A percentile compares a stretch with the other conserved stretches of the same genome.
Conservation (phyloP, 352 stramenopile species). For the Pythium sp. region DNA sequence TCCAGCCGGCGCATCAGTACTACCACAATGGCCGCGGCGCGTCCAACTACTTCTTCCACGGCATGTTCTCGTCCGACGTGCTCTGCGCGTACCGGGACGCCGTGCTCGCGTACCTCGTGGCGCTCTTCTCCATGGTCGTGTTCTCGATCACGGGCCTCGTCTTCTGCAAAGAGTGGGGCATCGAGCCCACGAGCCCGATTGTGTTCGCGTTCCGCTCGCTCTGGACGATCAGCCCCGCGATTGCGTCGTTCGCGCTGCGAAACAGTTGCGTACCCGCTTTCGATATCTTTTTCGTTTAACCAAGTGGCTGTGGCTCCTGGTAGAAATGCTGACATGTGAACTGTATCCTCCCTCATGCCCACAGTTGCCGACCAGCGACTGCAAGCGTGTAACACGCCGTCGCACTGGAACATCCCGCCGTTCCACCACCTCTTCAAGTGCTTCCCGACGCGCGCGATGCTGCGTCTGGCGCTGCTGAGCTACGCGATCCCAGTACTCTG, state of each 20-base stretch:
- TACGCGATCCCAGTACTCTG: conserved; percentile 82
- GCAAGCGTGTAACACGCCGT: conserved; percentile 73
- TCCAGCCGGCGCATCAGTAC: conserved; percentile 81
- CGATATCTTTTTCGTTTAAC: not conserved
- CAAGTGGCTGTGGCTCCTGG: conserved; percentile 12
- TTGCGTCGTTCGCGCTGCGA: conserved; percentile 71
- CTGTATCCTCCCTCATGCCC: conserved; percentile 13
- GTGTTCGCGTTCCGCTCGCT: conserved; percentile 58
- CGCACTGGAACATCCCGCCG: conserved; percentile 83
- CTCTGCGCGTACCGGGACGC: conserved; percentile 81
- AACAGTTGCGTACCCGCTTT: conserved; percentile 37
- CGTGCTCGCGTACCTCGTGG: conserved; percentile 76
- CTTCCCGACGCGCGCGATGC: conserved; percentile 73
- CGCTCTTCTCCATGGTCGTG: conserved; percentile 76
- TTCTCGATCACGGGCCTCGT: conserved; percentile 78
- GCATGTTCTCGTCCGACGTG: conserved; percentile 86
- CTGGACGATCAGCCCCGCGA: conserved; percentile 70
- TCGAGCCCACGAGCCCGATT: conserved; percentile 42
- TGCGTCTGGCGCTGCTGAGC: conserved; percentile 73
- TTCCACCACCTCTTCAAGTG: conserved; percentile 81
- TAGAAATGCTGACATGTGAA: not conserved
- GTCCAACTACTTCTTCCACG: conserved; percentile 87
- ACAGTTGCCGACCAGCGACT: conserved; percentile 65
- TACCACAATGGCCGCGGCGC: conserved; percentile 68
- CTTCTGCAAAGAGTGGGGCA: conserved; percentile 82